Evolutionary conservation across 257 asterid genomes (phyloP), one percentile per base, ranked within the genome.

Genomic region (Leonotis leonurus): DNA sequence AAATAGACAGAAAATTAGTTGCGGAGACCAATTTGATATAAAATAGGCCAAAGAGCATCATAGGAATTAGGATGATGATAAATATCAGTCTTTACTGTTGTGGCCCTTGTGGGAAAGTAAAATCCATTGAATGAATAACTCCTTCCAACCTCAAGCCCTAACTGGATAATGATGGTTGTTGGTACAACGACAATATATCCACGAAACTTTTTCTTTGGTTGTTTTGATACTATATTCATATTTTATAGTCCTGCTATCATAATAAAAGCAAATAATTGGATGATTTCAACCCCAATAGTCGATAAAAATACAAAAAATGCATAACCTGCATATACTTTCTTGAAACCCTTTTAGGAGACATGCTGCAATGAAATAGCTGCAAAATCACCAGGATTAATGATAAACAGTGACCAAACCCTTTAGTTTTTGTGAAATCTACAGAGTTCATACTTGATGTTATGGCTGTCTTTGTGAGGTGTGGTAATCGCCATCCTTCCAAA

Each of bases 401-500:
- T 56, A 55, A 62, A 65, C 71, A 59, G 61, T 61, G 60, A 50
- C 32, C 39, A 29, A 68, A 57, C 40, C 35, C 16, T 45, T 22
- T 49, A 65, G 26, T 26, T 67, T 52, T 18, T 18, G 53, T 35
- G 24, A 64, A 46, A 24, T 63, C 49, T 75, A 52, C 52, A 39
- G 27, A 36, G 37, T 58, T 52, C 58, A 21, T 29, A 69, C 59
- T 64, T 55, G 62, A 44, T 60, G 71, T 71, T 78, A 68, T 71
- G 72, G 75, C 63, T 75, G 74, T 81, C 84, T 72, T 56, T 68
- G 81, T 35, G 75, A 44, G 45, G 73, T 50, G 54, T 56, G 82
- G 68, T 78, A 72, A 75, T 66, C 76, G 14, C 39, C 75, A 24
- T 86, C 88, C 56, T 78, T 77, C 99, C 99, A 93, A 21, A 83